Evolutionary conservation across 2,329 filamentous ascomycete species (phyloP).

Genomic region (Exophiala oligosperma): DNA sequence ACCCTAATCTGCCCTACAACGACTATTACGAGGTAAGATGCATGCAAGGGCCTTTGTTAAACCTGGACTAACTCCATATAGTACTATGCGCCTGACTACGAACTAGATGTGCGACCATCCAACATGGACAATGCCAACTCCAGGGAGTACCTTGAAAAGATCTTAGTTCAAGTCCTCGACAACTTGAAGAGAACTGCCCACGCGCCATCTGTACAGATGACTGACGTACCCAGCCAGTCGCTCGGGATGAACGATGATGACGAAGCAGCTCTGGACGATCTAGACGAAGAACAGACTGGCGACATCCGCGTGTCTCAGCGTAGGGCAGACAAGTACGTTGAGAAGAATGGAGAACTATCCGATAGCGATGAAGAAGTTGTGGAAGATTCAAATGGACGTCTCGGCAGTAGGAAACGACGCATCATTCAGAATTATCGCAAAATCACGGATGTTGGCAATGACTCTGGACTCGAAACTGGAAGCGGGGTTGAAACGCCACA

Average conservation of each 20-base stretch:
- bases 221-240: slow-evolving; percentile 61
- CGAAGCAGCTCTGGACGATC: slow-evolving; percentile 64
- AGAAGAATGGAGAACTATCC: slow-evolving; percentile 77
- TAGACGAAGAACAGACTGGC: slow-evolving; percentile 83
- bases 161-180: slow-evolving; percentile 64
- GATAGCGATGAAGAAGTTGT: slow-evolving; percentile 90
- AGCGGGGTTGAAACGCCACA: slow-evolving; percentile 51
- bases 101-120: slow-evolving; percentile 67
- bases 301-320: slow-evolving; percentile 81
- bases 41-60: background rate
- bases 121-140: slow-evolving; percentile 74
- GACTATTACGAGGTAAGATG: slow-evolving; percentile 77
- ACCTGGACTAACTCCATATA: slow-evolving; percentile 33
- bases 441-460: slow-evolving; percentile 58
- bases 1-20: slow-evolving; percentile 84
- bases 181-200: slow-evolving; percentile 65
- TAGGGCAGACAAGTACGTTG: slow-evolving; percentile 75
- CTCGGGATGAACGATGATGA: slow-evolving; percentile 63
- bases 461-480: slow-evolving; percentile 50
- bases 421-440: slow-evolving; percentile 75
- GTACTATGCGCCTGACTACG: slow-evolving; percentile 70
- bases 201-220: slow-evolving; percentile 65
- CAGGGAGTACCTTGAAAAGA: slow-evolving; percentile 67
- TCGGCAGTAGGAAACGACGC: slow-evolving; percentile 85
- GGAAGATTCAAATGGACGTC: slow-evolving; percentile 67